These are phyloP conservation scores for Penicillium maclennaniae DNA, from an alignment of 495 filamentous ascomycete genomes.

Conservation along the genomic window DNA sequence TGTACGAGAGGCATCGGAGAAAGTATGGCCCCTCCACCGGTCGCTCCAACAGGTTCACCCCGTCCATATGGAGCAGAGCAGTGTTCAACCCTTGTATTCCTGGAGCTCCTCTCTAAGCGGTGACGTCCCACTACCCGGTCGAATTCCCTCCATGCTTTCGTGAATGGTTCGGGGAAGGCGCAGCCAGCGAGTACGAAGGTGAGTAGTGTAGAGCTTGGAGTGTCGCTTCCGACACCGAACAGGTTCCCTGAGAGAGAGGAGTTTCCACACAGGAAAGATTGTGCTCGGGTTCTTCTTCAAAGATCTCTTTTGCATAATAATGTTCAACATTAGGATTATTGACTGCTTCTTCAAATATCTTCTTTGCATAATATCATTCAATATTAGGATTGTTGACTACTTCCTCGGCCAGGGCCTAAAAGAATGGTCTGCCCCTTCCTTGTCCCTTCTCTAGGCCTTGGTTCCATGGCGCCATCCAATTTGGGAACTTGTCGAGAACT, in stretches of 20 bases:
- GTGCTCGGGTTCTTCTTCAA: conserved; percentile 36
- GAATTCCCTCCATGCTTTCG: conserved; percentile 46
- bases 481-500: conserved; percentile 42
- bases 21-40: too few species aligned
- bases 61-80: neutral
- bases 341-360: conserved; percentile 38
- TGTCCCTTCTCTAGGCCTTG: conserved; percentile 33
- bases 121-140: conserved; percentile 18
- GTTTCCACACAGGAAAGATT: conserved; percentile 34
- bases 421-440: conserved; percentile 33
- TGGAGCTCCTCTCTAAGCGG: neutral
- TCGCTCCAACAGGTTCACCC: neutral
- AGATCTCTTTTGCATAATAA: conserved; percentile 39
- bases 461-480: conserved; percentile 34
- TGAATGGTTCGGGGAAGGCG: conserved; percentile 32
- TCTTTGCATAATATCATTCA: conserved; percentile 33
- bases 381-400: conserved; percentile 24
- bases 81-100: neutral
- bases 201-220: conserved; percentile 34
- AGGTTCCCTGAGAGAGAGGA: conserved; percentile 25
- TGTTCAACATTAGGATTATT: conserved; percentile 16
- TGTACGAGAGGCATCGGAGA: too few species aligned
- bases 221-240: conserved; percentile 39
- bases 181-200: conserved; percentile 39
- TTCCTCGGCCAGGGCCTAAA: conserved; percentile 39